Base-by-base conservation (phyloP, 176 grass and related monocot species). In the Otatea glauca region DNA sequence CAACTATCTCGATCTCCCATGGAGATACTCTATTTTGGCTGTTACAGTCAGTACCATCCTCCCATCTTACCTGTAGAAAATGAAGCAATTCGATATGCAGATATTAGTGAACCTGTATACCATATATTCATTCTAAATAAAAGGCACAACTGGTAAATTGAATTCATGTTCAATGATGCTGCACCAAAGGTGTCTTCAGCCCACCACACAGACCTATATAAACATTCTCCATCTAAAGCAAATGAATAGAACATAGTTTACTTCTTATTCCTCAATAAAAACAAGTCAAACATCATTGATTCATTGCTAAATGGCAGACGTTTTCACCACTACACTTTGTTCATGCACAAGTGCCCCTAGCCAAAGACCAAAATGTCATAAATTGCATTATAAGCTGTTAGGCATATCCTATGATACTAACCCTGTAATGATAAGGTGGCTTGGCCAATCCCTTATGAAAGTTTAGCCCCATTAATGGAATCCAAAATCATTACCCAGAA, bases 1-100 rank as follows among this genome's bases (percentile, higher is more conserved):
- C 87, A 68, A 88, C 82, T 85, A 77, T 78, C 41, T 99, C 91
- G 24, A 99, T 92, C 63, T 99, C 93, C 96, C 96, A 96, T 62
- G 96, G 96, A 79, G 96, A 99, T 64, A 91, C 79, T 81, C 96
- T 90, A 54, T 88, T 93, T 77, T 94, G 91, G 48, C 84, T 54
- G 49, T 70, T 84, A 39, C 88, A 89, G 79, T 90, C 90, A 23
- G 86, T 74, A 65, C 69, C 87, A 84, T 88, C 86, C 59, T 96
- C 91, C 96, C 93, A 96, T 61, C 90, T 89, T 70, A 99, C 93
- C 96, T 99, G 83, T 65, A 91, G 42, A 64, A 64, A 61, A 45
- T 29, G 45, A 15, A 79, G 49, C 61, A 76, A 44, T 68, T 68
- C n/a, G 78, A 81, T 32, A 68, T 78, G 23, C n/a, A 79, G n/a